These are phyloP conservation scores for Lasiosphaeria ovina DNA, from an alignment of 495 filamentous ascomycete species.

Conservation along the genomic window DNA sequence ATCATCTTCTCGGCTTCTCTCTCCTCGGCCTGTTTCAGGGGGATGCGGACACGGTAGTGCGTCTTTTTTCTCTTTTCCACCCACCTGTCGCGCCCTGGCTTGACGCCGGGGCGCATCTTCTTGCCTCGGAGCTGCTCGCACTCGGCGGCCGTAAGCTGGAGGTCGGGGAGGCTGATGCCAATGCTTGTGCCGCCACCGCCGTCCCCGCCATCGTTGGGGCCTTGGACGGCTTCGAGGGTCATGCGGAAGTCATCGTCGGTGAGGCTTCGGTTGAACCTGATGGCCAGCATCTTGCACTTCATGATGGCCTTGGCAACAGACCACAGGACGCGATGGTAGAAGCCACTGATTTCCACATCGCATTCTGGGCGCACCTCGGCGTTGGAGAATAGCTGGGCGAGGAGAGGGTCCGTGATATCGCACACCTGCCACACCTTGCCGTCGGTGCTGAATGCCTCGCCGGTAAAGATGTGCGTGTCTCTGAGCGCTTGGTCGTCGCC, in stretches of 20 bases:
- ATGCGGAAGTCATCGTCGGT: conserved; percentile 52
- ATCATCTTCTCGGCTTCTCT: conserved; percentile 36
- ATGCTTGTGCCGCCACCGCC: conserved; percentile 41
- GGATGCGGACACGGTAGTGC: conserved; percentile 36
- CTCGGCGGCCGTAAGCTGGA: conserved; percentile 50
- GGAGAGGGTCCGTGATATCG: conserved; percentile 79
- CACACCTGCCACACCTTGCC: conserved; percentile 91
- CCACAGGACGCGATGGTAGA: conserved; percentile 74
- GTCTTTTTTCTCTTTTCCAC: conserved; percentile 26
- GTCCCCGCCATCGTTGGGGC: conserved; percentile 32
- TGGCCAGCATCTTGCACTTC: conserved; percentile 70
- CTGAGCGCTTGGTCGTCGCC: conserved; percentile 37
- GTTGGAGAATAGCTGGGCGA: conserved; percentile 52
- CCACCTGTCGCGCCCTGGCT: conserved; percentile 22
- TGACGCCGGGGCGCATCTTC: conserved; percentile 28
- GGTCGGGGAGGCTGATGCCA: conserved; percentile 50
- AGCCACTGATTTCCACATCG: conserved; percentile 68
- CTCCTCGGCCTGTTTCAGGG: conserved; percentile 38
- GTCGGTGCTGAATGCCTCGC: conserved; percentile 61
- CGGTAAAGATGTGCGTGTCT: conserved; percentile 77
- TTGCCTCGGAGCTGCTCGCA: conserved; percentile 29
- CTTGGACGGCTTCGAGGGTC: conserved; percentile 40
- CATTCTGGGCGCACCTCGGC: conserved; percentile 47
- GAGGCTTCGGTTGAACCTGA: conserved; percentile 43
- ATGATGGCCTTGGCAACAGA: conserved; percentile 81